These are phyloP conservation scores for Fusarium graminum DNA, from an alignment of 2,329 filamentous ascomycete species.

Conservation along the genomic window DNA sequence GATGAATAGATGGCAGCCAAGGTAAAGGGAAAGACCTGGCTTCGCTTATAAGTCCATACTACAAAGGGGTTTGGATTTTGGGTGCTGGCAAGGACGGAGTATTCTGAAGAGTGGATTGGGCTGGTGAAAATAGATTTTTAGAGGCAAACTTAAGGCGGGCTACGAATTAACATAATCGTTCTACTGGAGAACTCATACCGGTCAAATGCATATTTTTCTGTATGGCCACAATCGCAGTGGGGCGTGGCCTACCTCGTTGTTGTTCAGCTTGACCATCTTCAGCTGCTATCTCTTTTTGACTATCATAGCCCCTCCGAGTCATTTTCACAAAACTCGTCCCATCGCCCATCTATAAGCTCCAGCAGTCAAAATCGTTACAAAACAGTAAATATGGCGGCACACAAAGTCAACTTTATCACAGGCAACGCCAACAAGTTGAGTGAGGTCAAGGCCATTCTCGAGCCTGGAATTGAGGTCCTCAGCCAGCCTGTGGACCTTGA, in stretches of 20 bases:
- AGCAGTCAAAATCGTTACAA: neutral
- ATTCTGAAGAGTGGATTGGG: slow-evolving; percentile 16
- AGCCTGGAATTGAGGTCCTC: slow-evolving; percentile 77
- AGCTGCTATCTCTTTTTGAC: slow-evolving; percentile 4
- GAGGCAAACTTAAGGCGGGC: slow-evolving; percentile 37
- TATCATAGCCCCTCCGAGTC: neutral
- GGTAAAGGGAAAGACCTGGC: neutral
- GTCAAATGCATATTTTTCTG: slow-evolving; percentile 39
- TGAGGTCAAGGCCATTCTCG: slow-evolving; percentile 90
- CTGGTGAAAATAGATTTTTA: slow-evolving; percentile 44
- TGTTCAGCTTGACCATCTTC: slow-evolving; percentile 17
- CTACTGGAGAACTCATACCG: slow-evolving; percentile 24
- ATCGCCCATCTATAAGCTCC: neutral
- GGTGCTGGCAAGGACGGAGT: neutral
- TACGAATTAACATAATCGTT: slow-evolving; percentile 40
- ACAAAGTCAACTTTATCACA: slow-evolving; percentile 88
- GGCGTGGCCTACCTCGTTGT: neutral
- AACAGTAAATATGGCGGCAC: slow-evolving; percentile 55
- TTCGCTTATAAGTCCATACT: neutral
- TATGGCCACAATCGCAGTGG: slow-evolving; percentile 19
- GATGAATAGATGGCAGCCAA: slow-evolving; percentile 18
- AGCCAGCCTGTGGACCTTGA: slow-evolving; percentile 83
- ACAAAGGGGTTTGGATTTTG: slow-evolving; percentile 7
- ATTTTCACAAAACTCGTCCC: neutral
- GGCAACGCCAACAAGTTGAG: slow-evolving; percentile 94